Base-by-base conservation (phyloP, 371 early-diverging fungal genomes). In the Massospora cicadina region DNA sequence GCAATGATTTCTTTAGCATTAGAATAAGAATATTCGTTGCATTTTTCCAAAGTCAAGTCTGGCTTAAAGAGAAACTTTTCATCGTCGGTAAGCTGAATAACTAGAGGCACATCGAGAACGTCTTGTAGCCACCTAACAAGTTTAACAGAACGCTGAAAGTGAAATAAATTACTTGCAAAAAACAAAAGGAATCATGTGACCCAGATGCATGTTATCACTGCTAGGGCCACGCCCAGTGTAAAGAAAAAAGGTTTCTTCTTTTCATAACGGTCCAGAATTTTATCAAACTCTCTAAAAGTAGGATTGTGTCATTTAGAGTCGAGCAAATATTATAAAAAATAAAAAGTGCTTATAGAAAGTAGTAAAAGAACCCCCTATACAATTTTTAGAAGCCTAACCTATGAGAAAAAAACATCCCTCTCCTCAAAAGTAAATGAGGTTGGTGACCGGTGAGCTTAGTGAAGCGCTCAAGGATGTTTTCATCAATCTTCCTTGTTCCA, bases 201-300 rank as follows among this genome's bases (percentile, higher is more conserved):
- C 99, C 54, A 98, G 74, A 71, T 99, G 99, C 98, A 99, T 99
- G 73, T 87, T 86, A 53, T 84, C 88, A 66, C 89, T 85, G 61
- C 91, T 90, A 27, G 99, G 99, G 17, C 99, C 99, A 70, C 99
- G 90, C n/a, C 99, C 99, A 24, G 99, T 99, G 78, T 99, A 99
- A 99, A 77, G 74, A 85, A 99, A 77, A 99, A 98, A 12, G 97
- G 93, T 76, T 96, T 91, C 75, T 89, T 90, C 69, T 91, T 83
- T 76, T 94, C 94, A 73, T 80, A 83, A 53, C 87, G 79, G 73
- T 98, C 95, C 56, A 99, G 76, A 64, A 98, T 90, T 60, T 75
- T 71, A 55, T 70, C 79, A 69, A 99, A 80, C 67, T 99, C 99
- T 75, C 98, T 93, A 68, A 27, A 28, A 54, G 2, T 56, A 29